Percentiles rank a stretch among this genome's conserved stretches.
Evolutionary conservation across 306 rosid species (phyloP).

Genomic region (Sesbania bispinosa): DNA sequence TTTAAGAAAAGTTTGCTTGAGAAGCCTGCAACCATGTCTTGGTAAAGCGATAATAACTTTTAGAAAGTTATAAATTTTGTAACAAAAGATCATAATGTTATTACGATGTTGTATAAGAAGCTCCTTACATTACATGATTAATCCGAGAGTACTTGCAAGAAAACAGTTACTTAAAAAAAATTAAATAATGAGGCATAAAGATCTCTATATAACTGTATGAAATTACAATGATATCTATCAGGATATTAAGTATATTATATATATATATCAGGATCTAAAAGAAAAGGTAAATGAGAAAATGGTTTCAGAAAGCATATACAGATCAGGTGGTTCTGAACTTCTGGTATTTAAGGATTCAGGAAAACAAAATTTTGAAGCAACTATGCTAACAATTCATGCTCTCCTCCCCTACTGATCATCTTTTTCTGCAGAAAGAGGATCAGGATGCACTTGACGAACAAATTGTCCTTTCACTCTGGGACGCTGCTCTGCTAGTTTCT

Average conservation of each 20-base stretch:
- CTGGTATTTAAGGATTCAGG: slow-evolving; percentile 2
- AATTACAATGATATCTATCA: slow-evolving; percentile 28
- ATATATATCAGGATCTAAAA: slow-evolving; percentile 22
- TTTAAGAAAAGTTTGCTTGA: slow-evolving; percentile 19
- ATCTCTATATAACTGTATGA: slow-evolving; percentile 4
- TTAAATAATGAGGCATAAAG: slow-evolving; percentile 3
- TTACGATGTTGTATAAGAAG: neutral
- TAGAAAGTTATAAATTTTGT: neutral
- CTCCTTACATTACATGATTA: slow-evolving; percentile 22
- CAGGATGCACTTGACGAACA: slow-evolving; percentile 59
- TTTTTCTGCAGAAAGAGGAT: slow-evolving; percentile 38
- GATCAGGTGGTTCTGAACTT: slow-evolving; percentile 21
- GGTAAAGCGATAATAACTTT: neutral
- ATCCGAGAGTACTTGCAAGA: slow-evolving; percentile 6
- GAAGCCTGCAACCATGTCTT: slow-evolving; percentile 17
- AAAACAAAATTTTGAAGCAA: slow-evolving; percentile 30
- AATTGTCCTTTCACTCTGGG: slow-evolving; percentile 97
- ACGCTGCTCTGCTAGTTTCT: slow-evolving; percentile 98
- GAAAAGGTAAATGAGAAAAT: slow-evolving; percentile 8
- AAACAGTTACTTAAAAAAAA: slow-evolving; percentile 39
- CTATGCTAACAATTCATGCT: slow-evolving; percentile 17
- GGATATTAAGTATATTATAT: slow-evolving; percentile 9
- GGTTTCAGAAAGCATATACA: slow-evolving; percentile 36
- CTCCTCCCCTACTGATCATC: slow-evolving; percentile 17
- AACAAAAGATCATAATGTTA: neutral